A percentile compares a stretch with the other conserved stretches of the same genome.
phyloP scores from a whole-genome alignment of 2,329 filamentous ascomycete species.

The Aspergillus pseudoterreus region DNA sequence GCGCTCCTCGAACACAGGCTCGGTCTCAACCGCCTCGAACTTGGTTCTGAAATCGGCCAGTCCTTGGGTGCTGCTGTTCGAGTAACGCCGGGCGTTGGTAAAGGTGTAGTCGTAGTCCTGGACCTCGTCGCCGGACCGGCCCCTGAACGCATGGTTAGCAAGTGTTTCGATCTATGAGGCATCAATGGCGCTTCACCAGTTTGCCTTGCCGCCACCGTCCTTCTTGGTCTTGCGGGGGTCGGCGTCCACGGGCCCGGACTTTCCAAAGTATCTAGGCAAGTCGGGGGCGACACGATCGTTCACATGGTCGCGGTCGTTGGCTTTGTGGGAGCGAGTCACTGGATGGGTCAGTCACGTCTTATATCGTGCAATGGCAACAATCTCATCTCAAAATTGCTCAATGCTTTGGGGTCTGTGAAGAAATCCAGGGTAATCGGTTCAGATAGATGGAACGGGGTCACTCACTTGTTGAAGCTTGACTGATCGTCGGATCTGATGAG shows the following conservation, averaged over 20 bases:
- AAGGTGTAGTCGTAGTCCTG: constrained; percentile 81
- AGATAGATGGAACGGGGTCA: no score
- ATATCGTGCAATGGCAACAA: no score
- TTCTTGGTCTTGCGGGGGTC: constrained; percentile 97
- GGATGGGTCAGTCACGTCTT: background rate
- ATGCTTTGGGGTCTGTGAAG: no score
- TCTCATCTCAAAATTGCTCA: no score
- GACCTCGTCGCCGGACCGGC: constrained; percentile 75
- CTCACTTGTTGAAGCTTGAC: no score
- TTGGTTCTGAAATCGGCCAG: constrained; percentile 89
- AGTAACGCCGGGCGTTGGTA: constrained; percentile 81
- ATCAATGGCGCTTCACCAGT: constrained; percentile 66
- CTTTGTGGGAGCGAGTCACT: constrained; percentile 99
- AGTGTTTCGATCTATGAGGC: background rate
- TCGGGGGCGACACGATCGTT: constrained; percentile 73
- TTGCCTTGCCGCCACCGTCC: constrained; percentile 85
- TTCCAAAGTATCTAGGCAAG: constrained; percentile 89
- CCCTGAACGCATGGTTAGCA: constrained; percentile 55
- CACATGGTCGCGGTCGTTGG: constrained; percentile 87
- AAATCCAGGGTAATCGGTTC: no score
- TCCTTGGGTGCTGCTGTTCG: constrained; percentile 78
- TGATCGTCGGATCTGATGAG: no score
- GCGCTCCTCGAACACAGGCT: constrained; percentile 88
- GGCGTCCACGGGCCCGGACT: constrained; percentile 72
- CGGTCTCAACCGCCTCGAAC: constrained; percentile 84